Evolutionary conservation across 2,329 filamentous ascomycete species (phyloP).

Genomic region (Scopulariopsis brevicaulis): DNA sequence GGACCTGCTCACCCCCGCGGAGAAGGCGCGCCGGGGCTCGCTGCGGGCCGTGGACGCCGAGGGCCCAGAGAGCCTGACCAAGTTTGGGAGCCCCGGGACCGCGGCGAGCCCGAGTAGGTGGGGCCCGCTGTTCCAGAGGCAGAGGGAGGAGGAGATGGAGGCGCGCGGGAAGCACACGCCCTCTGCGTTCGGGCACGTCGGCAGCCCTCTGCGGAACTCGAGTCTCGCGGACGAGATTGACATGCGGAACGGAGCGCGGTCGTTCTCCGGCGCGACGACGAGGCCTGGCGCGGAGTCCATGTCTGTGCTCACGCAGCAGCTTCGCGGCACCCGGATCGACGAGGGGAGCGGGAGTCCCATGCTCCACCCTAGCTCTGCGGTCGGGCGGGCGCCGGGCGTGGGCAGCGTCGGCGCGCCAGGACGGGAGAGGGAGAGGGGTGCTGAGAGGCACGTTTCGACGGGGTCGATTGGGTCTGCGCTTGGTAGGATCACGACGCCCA

Average conservation of each 20-base stretch:
- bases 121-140: slow-evolving; percentile 48
- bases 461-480: slow-evolving; percentile 42
- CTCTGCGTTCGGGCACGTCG: slow-evolving; percentile 55
- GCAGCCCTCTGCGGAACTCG: slow-evolving; percentile 53
- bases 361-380: slow-evolving; percentile 36
- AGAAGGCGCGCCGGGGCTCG: slow-evolving; percentile 54
- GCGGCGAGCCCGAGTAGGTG: slow-evolving; percentile 49
- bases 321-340: slow-evolving; percentile 46
- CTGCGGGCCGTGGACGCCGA: slow-evolving; percentile 44
- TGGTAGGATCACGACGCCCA: slow-evolving; percentile 50
- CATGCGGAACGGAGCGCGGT: slow-evolving; percentile 11
- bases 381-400: slow-evolving; percentile 26
- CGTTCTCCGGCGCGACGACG: slow-evolving; percentile 20
- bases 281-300: slow-evolving; percentile 38
- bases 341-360: slow-evolving; percentile 36
- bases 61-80: slow-evolving; percentile 27
- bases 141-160: slow-evolving; percentile 36
- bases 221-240: slow-evolving; percentile 43
- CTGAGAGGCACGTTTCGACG: slow-evolving; percentile 49
- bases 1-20: slow-evolving; percentile 54
- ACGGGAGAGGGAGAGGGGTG: slow-evolving; percentile 21
- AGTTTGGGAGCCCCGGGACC: slow-evolving; percentile 48
- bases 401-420: slow-evolving; percentile 20
- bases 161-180: slow-evolving; percentile 22
- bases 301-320: slow-evolving; percentile 48